Base-by-base conservation (phyloP, 345 rosid genomes). In the Geranium rotundifolium region DNA sequence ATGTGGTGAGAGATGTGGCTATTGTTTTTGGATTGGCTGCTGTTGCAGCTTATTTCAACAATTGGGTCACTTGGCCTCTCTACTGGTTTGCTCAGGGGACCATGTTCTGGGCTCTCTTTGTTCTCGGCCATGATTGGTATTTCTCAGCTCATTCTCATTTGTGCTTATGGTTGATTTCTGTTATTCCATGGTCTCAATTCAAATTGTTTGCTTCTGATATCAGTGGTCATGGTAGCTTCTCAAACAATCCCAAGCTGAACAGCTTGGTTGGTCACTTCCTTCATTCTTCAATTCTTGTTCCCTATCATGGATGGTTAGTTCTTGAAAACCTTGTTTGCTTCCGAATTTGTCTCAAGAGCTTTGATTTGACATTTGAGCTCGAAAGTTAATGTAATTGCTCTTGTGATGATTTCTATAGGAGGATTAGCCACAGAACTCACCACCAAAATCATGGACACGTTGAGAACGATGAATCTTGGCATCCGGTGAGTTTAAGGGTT, bases 171-270 rank as follows among this genome's bases (percentile, higher is more conserved):
- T 34, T 34, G 6, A 5, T 34, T 34, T 34, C 27, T 23, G 27
- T 34, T 8, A 34, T 34, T 34, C 41, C 0, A 1, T 34, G 41
- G 6, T 34, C 41, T 34, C 41, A 34, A 4, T 34, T 5, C 10
- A 34, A 34, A 8, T 4, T 34, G 41, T 34, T 4, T 34, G 41
- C 16, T 46, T 46, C 16, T 71, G 68, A 34, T 34, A 4, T 34
- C 41, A 91, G 97, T 72, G 97, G 97, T 31, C 97, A 91, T 64
- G 96, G 97, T n/a, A 91, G 97, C 75, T 91, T 91, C 76, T 88
- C 97, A 29, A 83, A 75, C 64, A 80, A 79, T 74, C 77, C 79
- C 52, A 82, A 76, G 60, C 73, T 88, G 66, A 91, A 91, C 59
- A 85, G 85, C 65, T 83, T 91, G 18, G 81, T 77, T 9, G 97